These are phyloP conservation scores for Byssochlamys sp. DNA, from an alignment of 2,329 filamentous ascomycete genomes.

Conservation along the genomic window DNA sequence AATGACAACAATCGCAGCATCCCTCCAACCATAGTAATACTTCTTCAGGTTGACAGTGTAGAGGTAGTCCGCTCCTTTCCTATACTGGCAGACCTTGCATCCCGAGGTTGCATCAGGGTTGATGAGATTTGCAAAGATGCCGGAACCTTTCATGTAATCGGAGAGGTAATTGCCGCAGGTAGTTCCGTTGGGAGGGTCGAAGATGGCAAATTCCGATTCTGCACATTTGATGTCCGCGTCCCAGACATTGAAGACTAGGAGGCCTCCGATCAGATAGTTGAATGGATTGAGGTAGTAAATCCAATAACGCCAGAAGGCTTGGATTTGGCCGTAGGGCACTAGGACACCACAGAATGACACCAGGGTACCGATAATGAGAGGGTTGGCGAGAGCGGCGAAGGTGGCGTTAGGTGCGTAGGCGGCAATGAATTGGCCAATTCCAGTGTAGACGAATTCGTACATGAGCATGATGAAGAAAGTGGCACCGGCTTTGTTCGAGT, in stretches of 20 bases:
- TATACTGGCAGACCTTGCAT: constrained; percentile 56
- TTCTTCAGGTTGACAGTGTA: constrained; percentile 49
- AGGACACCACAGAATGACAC: constrained; percentile 63
- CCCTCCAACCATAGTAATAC: constrained; percentile 58
- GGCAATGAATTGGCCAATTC: constrained; percentile 69
- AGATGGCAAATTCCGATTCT: constrained; percentile 41
- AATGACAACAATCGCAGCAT: constrained; percentile 51
- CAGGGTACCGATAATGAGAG: constrained; percentile 65
- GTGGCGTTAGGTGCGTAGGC: constrained; percentile 59
- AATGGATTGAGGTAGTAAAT: constrained; percentile 52
- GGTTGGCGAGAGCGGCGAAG: constrained; percentile 65
- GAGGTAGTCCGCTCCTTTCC: constrained; percentile 51
- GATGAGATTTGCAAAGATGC: constrained; percentile 42
- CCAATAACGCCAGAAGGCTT: constrained; percentile 62
- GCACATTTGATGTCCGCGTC: constrained; percentile 40
- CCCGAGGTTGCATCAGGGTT: constrained; percentile 49
- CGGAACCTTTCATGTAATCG: constrained; percentile 40
- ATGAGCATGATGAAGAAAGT: constrained; percentile 64
- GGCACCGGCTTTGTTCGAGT: constrained; percentile 34
- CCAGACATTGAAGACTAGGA: constrained; percentile 47
- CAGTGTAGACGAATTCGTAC: constrained; percentile 62
- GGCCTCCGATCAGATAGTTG: constrained; percentile 51
- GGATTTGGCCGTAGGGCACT: constrained; percentile 52
- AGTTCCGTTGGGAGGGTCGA: constrained; percentile 29
- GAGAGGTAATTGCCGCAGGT: constrained; percentile 52